phyloP scores from a whole-genome alignment of 371 early-diverging fungal genomes.

The Mycotypha africana region DNA sequence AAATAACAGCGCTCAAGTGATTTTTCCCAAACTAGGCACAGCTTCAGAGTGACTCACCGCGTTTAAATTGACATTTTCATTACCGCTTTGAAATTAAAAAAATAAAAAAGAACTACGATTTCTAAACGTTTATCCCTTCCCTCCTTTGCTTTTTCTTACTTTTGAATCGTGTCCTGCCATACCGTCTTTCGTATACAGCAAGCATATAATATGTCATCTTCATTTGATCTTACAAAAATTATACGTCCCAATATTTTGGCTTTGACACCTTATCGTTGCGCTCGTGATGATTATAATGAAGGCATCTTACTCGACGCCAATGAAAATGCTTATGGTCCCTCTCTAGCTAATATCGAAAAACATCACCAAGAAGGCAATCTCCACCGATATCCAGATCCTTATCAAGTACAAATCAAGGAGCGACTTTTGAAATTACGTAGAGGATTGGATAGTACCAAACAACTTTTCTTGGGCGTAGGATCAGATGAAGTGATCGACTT shows the following conservation, averaged over 20 bases:
- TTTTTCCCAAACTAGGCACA: not conserved
- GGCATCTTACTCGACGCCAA: conserved; percentile 97
- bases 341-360: conserved; percentile 30
- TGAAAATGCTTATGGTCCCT: conserved; percentile 92
- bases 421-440: conserved; percentile 66
- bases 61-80: too few relatives aligned
- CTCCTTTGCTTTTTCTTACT: too few relatives aligned
- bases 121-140: too few relatives aligned
- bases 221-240: conserved; percentile 68
- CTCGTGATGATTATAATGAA: conserved; percentile 89
- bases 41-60: not conserved
- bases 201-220: too few relatives aligned
- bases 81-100: too few relatives aligned
- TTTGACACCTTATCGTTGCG: conserved; percentile 93
- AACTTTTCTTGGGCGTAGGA: conserved; percentile 94
- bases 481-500: conserved; percentile 95
- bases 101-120: too few relatives aligned
- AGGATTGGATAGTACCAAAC: conserved; percentile 52
- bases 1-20: not conserved
- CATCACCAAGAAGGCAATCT: conserved; percentile 50
- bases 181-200: too few relatives aligned
- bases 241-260: conserved; percentile 93
- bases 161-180: too few relatives aligned
- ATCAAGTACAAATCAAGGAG: conserved; percentile 78
- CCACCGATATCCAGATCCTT: conserved; percentile 96